Evolutionary conservation across 2,329 filamentous ascomycete genomes (phyloP).

Genomic region (Phoma herbarum): DNA sequence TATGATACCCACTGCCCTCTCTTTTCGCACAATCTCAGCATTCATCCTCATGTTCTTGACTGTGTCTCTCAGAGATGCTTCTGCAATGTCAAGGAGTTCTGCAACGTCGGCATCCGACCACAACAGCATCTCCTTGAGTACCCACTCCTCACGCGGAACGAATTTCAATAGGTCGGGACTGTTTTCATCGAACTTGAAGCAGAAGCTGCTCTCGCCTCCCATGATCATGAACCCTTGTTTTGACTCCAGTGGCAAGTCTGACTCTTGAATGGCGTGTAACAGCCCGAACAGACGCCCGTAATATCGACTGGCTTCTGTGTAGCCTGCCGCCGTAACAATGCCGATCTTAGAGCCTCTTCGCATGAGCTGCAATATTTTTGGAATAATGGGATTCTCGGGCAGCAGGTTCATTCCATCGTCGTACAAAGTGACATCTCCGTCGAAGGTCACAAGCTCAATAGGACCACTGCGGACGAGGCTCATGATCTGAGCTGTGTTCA

Average conservation of each 20-base stretch:
- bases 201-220: constrained; percentile 95
- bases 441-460: constrained; percentile 90
- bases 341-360: constrained; percentile 82
- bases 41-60: constrained; percentile 80
- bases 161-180: constrained; percentile 73
- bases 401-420: constrained; percentile 80
- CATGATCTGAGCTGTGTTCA: constrained; percentile 96
- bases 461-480: constrained; percentile 78
- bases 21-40: constrained; percentile 84
- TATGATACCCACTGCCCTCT: constrained; percentile 68
- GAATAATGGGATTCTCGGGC: constrained; percentile 78
- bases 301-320: constrained; percentile 86
- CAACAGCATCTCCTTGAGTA: constrained; percentile 77
- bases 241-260: constrained; percentile 69
- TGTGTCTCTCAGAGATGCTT: constrained; percentile 83
- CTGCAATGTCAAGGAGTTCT: constrained; percentile 86
- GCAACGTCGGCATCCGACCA: constrained; percentile 82
- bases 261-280: constrained; percentile 77
- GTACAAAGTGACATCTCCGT: constrained; percentile 97
- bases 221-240: constrained; percentile 87
- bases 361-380: constrained; percentile 73
- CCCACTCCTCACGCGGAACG: constrained; percentile 72
- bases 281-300: constrained; percentile 87
- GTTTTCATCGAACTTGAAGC: constrained; percentile 78
- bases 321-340: constrained; percentile 96